A percentile compares a stretch with the other conserved stretches of the same genome.
Evolutionary conservation across 2,329 filamentous ascomycete genomes (phyloP).

Genomic region (Phaeosphaeriaceae sp.): DNA sequence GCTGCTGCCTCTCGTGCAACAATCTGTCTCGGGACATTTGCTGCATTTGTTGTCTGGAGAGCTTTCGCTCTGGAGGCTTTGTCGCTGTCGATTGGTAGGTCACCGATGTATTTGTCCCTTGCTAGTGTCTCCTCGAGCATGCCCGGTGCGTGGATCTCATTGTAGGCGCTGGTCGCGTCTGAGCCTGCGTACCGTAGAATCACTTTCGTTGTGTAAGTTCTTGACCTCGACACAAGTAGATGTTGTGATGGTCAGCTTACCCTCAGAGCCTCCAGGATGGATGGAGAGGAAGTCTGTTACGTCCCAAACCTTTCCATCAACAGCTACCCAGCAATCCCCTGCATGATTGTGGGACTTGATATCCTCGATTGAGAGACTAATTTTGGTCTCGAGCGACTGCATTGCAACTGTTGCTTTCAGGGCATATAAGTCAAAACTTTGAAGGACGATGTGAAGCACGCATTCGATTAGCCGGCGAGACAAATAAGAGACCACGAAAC

Average conservation of each 20-base stretch:
- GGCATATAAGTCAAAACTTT: background rate
- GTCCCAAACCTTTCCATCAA: constrained; percentile 88
- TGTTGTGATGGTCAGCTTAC: background rate
- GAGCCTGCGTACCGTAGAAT: constrained; percentile 79
- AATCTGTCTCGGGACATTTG: background rate
- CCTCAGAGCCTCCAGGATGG: constrained; percentile 84
- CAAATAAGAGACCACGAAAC: too few species aligned
- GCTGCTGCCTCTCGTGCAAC: background rate
- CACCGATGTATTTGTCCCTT: constrained; percentile 31
- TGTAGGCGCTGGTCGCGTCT: constrained; percentile 53
- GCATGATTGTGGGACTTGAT: background rate
- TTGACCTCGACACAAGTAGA: background rate
- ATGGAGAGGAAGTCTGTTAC: constrained; percentile 86
- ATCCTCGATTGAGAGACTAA: background rate
- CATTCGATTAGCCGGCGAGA: too few species aligned
- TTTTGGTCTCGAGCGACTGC: background rate
- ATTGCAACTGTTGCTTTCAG: background rate
- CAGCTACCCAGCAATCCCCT: constrained; percentile 79
- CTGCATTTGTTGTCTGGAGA: background rate
- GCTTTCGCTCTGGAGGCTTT: background rate
- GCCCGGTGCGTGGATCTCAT: constrained; percentile 56
- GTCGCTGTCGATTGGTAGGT: constrained; percentile 15
- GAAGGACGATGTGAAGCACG: background rate
- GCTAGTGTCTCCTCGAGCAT: constrained; percentile 12
- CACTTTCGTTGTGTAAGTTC: constrained; percentile 49